Base-by-base conservation (phyloP, 768 basidiomycete genomes). In the Lactarius vividus region DNA sequence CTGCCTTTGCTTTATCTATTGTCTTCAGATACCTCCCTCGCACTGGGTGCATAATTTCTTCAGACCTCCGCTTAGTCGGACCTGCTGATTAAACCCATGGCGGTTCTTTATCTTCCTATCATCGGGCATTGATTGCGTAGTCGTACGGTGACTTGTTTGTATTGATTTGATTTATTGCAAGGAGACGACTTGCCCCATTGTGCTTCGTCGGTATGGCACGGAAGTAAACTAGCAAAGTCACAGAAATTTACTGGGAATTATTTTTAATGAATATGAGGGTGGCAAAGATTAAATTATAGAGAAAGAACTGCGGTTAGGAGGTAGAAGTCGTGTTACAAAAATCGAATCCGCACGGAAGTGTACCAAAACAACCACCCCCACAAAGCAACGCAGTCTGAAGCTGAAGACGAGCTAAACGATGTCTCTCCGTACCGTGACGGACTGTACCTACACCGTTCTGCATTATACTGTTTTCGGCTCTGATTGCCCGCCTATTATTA, bases 81-180 rank as follows among this genome's bases (percentile, higher is more conserved):
- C 37, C 59, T 69, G 65, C 65, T 62, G 67, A 66, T 54, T 61
- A 59, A 65, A 66, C 40, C 16, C 18, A 52, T 58, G 40, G 56
- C 35, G 11, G 40, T 62, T 66, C 18, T 42, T 54, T 44, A 39
- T 35, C 13, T 58, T 23, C 10, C 20, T 35, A 37, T 59, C 59
- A 28, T 40, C 49, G 33, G 13, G 59, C 64, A 57, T 62, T 69
- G 65, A 62, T 18, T 68, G 59, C 55, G 67, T 65, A 68, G 40
- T 61, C 49, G 35, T 65, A 59, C 56, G 42, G 54, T 59, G 29
- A 40, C 35, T 57, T 44, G 55, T 60, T n/a, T 67, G 59, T 57
- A 60, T 9, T 18, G 6, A 52, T 46, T 33, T 15, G 5, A 23
- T 59, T 52, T 31, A 44, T 3, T 39, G 13, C 26, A 35, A 52